Base-by-base conservation (phyloP, 2,329 filamentous ascomycete genomes). In the Cytospora piceae region DNA sequence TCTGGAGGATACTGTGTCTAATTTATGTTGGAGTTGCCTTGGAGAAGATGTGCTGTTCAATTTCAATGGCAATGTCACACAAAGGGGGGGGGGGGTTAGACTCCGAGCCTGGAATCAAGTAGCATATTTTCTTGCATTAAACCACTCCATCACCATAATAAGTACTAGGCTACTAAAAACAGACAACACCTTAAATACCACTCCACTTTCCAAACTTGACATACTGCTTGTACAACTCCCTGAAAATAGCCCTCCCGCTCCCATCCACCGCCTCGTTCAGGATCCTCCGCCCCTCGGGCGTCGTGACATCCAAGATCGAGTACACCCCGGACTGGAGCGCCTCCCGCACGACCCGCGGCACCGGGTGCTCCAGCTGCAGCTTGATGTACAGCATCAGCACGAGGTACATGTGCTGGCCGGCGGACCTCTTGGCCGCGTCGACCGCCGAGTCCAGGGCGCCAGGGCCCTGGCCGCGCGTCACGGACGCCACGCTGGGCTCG, bases 161-260 rank as follows among this genome's bases (percentile, higher is more conserved):
- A 22, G n/a, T 24, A 24, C 34, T 12, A 37, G 11, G 34, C 3
- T n/a, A 49, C 46, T 8, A 24, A 12, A 4, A 14, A 4, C 46
- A 12, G 7, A 9, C 4, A 51, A 29, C 34, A 59, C n/a, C 20
- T 75, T 79, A 87, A 29, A 87, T 80, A 39, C 85, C 85, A 60
- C 77, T 86, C 86, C 87, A 89, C 78, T 87, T 88, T 52, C 86
- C 86, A 78, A 88, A 88, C 75, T 82, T 85, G 73, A 80, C 80
- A 73, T 87, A 90, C 73, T 83, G 79, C 71, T 81, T 84, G 68
- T 83, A 88, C 79, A 89, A 78, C 66, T 84, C 82, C 69, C 80
- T 80, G 73, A 88, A 80, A 32, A 90, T 81, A 0, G 83, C 86
- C 67, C 87, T 78, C 8, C 86, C 87, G 69, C 82, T 85, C 4